Conservation (phyloP, 768 basidiomycete species). For the Russula olivacea region DNA sequence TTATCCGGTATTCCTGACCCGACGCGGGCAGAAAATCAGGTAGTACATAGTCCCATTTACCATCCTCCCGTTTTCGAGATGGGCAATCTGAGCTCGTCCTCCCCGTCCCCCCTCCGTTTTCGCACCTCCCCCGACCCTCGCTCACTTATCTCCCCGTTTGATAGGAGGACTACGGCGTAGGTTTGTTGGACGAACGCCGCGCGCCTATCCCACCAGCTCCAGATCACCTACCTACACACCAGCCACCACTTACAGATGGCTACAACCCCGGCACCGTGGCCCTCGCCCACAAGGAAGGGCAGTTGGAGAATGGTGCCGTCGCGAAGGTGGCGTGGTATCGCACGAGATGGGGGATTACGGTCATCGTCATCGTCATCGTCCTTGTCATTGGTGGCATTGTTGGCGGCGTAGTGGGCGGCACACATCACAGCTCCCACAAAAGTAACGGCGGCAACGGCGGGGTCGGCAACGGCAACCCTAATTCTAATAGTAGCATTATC, state of each 20-base stretch:
- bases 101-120: too few relatives aligned
- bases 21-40: constrained; percentile 32
- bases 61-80: too few relatives aligned
- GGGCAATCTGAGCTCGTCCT: too few relatives aligned
- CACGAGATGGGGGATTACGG: constrained; percentile 40
- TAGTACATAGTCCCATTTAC: constrained; percentile 21
- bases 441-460: not conserved
- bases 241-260: constrained; percentile 11
- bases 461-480: too few relatives aligned
- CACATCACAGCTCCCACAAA: constrained; percentile 20
- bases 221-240: constrained; percentile 26
- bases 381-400: constrained; percentile 47
- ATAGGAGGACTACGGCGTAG: constrained; percentile 52
- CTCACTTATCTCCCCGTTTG: not conserved
- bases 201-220: constrained; percentile 24
- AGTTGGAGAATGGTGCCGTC: constrained; percentile 17
- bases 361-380: constrained; percentile 35
- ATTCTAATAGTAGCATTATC: too few relatives aligned
- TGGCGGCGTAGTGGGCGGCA: constrained; percentile 56
- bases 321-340: constrained; percentile 42
- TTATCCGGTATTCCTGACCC: constrained; percentile 31
- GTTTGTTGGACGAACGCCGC: constrained; percentile 33
- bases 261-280: constrained; percentile 17
- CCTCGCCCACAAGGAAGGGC: too few relatives aligned
- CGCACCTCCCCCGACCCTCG: not conserved